Conservation (phyloP, 805 yeast species). For the Nakazawaea siamensis region DNA sequence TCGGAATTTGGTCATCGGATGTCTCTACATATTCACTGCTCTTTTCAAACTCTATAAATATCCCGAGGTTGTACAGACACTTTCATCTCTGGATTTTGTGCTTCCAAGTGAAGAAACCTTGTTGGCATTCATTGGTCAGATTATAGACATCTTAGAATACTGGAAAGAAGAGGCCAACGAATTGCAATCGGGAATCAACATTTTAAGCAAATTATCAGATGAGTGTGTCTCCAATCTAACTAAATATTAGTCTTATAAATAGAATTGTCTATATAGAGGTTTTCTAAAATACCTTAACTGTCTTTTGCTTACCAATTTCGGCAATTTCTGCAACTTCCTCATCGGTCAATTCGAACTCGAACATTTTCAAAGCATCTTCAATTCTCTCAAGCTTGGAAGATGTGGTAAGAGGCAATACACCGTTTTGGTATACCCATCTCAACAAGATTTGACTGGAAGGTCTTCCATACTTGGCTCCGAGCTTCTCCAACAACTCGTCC, state of each 20-base stretch:
- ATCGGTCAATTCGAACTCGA: slow-evolving; percentile 41
- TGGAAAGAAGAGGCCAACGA: slow-evolving; percentile 9
- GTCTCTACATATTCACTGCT: slow-evolving; percentile 6
- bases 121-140: slow-evolving; percentile 1
- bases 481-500: slow-evolving; percentile 24
- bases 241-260: neutral
- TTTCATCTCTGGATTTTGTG: neutral
- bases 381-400: slow-evolving; percentile 53
- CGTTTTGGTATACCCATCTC: slow-evolving; percentile 61
- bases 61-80: slow-evolving; percentile 2
- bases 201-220: too few relatives aligned
- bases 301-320: slow-evolving; percentile 27
- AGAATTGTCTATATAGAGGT: slow-evolving; percentile 9
- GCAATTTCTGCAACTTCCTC: slow-evolving; percentile 41
- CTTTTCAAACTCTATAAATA: slow-evolving; percentile 1
- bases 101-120: slow-evolving; percentile 4
- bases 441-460: slow-evolving; percentile 59
- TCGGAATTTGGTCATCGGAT: slow-evolving; percentile 24
- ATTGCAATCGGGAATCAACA: slow-evolving; percentile 1
- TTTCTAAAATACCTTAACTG: slow-evolving; percentile 17
- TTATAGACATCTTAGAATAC: slow-evolving; percentile 1
- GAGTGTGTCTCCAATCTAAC: neutral
- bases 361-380: slow-evolving; percentile 44
- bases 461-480: slow-evolving; percentile 49
- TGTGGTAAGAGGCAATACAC: slow-evolving; percentile 69